phyloP scores from a whole-genome alignment of 257 asterid species.

The Solanum clarkiae region DNA sequence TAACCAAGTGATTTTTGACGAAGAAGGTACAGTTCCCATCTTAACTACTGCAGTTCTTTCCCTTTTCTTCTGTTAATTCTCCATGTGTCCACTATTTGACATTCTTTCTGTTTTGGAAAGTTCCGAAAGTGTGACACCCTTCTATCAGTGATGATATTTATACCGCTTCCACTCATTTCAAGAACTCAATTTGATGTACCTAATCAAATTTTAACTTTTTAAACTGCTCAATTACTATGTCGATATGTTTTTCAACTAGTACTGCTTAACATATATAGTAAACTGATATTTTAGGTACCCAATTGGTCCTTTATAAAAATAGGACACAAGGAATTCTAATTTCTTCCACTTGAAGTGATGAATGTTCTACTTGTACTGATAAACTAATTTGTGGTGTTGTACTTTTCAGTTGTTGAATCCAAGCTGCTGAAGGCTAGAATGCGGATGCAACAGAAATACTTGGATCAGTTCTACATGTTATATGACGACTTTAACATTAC shows the following conservation, averaged over 20 bases:
- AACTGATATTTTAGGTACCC: not conserved
- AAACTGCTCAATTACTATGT: not conserved
- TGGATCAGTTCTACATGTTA: slow-evolving; percentile 88
- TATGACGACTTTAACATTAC: slow-evolving; percentile 87
- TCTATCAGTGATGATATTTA: not conserved
- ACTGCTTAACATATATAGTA: not conserved
- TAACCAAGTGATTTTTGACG: slow-evolving; percentile 88
- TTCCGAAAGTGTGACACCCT: not conserved
- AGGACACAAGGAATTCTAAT: not conserved
- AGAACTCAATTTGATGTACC: not conserved
- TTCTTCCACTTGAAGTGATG: not conserved
- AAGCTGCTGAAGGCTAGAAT: slow-evolving; percentile 84
- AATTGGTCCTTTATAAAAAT: not conserved
- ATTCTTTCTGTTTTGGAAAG: not conserved
- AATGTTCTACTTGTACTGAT: not conserved
- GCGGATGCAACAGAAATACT: slow-evolving; percentile 87
- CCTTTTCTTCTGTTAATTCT: not conserved
- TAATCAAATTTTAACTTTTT: not conserved
- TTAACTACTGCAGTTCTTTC: not conserved
- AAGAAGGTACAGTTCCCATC: slow-evolving; percentile 49
- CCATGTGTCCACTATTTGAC: not conserved
- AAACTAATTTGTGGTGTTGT: not conserved
- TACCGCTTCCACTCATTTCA: not conserved
- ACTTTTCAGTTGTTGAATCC: slow-evolving; percentile 50
- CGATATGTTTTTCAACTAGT: not conserved